Evolutionary conservation across 2,329 filamentous ascomycete species (phyloP).

Genomic region (Helotiales sp.): DNA sequence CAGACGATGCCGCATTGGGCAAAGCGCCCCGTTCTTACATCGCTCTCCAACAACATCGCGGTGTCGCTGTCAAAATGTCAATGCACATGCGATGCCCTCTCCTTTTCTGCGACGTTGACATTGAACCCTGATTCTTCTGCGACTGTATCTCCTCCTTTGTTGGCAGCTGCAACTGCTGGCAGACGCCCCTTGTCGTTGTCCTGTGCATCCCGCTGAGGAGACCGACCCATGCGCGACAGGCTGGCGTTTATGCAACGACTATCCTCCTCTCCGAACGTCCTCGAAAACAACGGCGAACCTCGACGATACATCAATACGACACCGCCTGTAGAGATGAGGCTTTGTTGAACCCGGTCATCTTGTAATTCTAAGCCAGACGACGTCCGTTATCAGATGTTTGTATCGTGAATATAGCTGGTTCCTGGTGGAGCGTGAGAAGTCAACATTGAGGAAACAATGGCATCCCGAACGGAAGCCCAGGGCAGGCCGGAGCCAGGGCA

Average conservation of each 20-base stretch:
- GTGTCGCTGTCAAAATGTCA: no score
- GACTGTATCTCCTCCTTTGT: not conserved
- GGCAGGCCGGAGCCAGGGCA: slow-evolving; percentile 60
- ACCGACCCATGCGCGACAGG: slow-evolving; percentile 17
- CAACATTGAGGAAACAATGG: slow-evolving; percentile 35
- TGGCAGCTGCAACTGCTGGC: not conserved
- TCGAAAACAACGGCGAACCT: slow-evolving; percentile 15
- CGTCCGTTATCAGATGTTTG: slow-evolving; percentile 24
- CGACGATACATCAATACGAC: not conserved
- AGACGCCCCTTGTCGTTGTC: not conserved
- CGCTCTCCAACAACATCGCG: not conserved
- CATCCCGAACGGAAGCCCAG: slow-evolving; percentile 41
- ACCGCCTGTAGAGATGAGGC: not conserved
- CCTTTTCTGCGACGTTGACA: not conserved
- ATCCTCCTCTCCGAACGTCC: slow-evolving; percentile 19
- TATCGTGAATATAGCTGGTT: slow-evolving; percentile 20
- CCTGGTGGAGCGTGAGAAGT: slow-evolving; percentile 23
- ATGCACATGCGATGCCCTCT: not conserved
- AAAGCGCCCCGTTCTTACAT: not conserved
- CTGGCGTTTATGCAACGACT: slow-evolving; percentile 26
- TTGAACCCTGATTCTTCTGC: not conserved
- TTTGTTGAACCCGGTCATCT: not conserved
- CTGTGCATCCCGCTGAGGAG: slow-evolving; percentile 11
- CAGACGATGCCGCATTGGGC: not conserved
- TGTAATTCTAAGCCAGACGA: slow-evolving; percentile 1